These are phyloP conservation scores for Anisodus tanguticus DNA, from an alignment of 257 asterid species.

Conservation along the genomic window DNA sequence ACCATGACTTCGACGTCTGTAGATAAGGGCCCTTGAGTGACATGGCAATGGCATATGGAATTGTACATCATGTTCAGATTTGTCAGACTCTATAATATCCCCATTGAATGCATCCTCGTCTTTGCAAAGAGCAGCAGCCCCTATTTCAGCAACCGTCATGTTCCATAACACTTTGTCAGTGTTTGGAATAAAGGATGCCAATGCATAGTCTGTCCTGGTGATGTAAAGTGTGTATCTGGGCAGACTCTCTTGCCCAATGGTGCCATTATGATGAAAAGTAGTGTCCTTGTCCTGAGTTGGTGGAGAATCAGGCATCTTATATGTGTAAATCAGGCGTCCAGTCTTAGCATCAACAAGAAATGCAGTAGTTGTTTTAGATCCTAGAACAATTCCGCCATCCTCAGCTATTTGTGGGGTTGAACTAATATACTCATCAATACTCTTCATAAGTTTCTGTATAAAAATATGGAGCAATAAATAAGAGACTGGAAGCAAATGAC, in stretches of 20 bases:
- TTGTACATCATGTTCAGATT: constrained; percentile 57
- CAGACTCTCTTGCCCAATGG: constrained; percentile 49
- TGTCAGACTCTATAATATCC: constrained; percentile 44
- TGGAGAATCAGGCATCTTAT: constrained; percentile 54
- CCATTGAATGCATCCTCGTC: constrained; percentile 55
- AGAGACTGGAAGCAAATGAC: background rate
- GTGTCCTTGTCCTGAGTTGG: constrained; percentile 37
- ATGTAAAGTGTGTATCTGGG: constrained; percentile 65
- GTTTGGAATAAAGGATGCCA: constrained; percentile 80
- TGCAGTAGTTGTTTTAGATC: constrained; percentile 73
- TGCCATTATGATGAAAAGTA: constrained; percentile 43
- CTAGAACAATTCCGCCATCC: constrained; percentile 91
- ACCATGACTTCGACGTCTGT: constrained; percentile 62
- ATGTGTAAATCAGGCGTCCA: constrained; percentile 68
- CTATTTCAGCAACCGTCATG: constrained; percentile 86
- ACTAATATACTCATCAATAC: constrained; percentile 79
- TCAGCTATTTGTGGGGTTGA: constrained; percentile 96
- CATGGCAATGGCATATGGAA: constrained; percentile 85
- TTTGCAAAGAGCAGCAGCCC: constrained; percentile 85
- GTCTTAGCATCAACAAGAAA: constrained; percentile 79
- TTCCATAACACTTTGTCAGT: constrained; percentile 86
- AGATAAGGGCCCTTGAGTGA: constrained; percentile 77
- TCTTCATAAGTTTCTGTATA: constrained; percentile 74
- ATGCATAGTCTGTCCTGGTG: constrained; percentile 86
- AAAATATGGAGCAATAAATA: constrained; percentile 4